These are phyloP conservation scores for Ustulina deusta DNA, from an alignment of 2,329 filamentous ascomycete genomes.

Conservation along the genomic window DNA sequence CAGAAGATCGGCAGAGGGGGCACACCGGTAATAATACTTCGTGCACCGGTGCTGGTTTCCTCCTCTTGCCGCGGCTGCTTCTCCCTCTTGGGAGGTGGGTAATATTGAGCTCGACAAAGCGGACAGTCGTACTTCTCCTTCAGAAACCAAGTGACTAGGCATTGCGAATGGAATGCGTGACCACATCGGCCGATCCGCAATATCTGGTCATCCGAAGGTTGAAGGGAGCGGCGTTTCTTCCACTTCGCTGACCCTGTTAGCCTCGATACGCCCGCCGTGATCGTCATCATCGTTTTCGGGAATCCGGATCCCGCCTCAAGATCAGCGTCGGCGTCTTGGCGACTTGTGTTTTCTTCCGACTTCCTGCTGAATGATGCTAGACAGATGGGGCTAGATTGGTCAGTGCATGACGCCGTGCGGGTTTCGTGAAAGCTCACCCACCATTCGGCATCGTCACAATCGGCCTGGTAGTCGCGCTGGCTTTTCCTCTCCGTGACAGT, in stretches of 20 bases:
- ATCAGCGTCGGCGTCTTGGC: not conserved
- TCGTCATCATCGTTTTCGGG: not conserved
- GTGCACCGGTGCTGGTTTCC: not conserved
- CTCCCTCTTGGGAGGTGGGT: constrained; percentile 26
- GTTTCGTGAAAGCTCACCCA: not conserved
- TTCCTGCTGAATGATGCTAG: constrained; percentile 42
- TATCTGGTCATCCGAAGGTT: constrained; percentile 49
- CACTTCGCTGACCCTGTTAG: not conserved
- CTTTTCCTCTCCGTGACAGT: constrained; percentile 17
- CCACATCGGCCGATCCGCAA: constrained; percentile 54
- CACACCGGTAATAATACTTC: not conserved
- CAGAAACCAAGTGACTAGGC: constrained; percentile 56
- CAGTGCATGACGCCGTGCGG: not conserved
- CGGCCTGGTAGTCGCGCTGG: not conserved
- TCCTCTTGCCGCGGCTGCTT: not conserved
- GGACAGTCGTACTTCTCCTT: constrained; percentile 55
- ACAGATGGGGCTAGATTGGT: constrained; percentile 45
- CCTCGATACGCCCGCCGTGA: not conserved
- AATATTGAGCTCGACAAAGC: constrained; percentile 55
- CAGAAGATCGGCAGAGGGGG: not conserved
- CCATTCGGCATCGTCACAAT: constrained; percentile 17
- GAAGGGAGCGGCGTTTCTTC: constrained; percentile 17
- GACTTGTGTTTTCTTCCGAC: constrained; percentile 8
- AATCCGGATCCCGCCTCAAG: constrained; percentile 2
- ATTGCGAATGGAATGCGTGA: constrained; percentile 56